These are phyloP conservation scores for Cucumis hystrix DNA, from an alignment of 306 rosid species.

Conservation along the genomic window DNA sequence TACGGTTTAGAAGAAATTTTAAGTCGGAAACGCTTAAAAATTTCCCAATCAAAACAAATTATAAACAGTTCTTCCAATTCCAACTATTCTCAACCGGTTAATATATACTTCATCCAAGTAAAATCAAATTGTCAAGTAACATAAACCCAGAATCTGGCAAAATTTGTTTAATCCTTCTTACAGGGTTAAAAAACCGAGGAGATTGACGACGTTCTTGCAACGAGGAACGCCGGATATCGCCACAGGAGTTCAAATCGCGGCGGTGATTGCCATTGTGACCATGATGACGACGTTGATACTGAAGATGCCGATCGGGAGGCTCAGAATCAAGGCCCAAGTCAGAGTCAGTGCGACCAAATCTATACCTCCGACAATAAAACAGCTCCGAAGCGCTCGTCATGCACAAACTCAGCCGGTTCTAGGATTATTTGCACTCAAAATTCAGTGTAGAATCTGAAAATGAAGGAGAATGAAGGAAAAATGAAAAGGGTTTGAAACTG, in stretches of 20 bases:
- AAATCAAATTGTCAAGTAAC: not conserved
- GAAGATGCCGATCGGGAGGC: conserved; percentile 16
- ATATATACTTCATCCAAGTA: not conserved
- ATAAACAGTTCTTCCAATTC: not conserved
- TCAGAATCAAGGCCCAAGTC: conserved; percentile 32
- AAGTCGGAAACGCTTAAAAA: not conserved
- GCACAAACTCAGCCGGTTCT: conserved; percentile 6
- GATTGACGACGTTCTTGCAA: conserved; percentile 23
- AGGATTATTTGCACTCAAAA: not conserved
- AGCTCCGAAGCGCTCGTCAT: conserved; percentile 99
- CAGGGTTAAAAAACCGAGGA: conserved; percentile 10
- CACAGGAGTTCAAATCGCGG: conserved; percentile 31
- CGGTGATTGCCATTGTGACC: conserved; percentile 14
- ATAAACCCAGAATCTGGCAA: not conserved
- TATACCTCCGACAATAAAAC: conserved; percentile 54
- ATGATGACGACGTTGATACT: conserved; percentile 4
- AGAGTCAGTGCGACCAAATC: conserved; percentile 41
- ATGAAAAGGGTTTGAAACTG: not conserved
- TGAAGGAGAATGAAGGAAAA: not conserved
- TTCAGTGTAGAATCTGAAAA: not conserved
- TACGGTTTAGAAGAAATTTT: not conserved
- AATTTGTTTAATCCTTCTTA: not conserved
- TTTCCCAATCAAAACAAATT: not conserved
- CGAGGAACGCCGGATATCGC: conserved; percentile 31
- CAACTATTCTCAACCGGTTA: not conserved